Evolutionary conservation across 108 stramenopile species (phyloP).

Genomic region (Epipyxis sp.): DNA sequence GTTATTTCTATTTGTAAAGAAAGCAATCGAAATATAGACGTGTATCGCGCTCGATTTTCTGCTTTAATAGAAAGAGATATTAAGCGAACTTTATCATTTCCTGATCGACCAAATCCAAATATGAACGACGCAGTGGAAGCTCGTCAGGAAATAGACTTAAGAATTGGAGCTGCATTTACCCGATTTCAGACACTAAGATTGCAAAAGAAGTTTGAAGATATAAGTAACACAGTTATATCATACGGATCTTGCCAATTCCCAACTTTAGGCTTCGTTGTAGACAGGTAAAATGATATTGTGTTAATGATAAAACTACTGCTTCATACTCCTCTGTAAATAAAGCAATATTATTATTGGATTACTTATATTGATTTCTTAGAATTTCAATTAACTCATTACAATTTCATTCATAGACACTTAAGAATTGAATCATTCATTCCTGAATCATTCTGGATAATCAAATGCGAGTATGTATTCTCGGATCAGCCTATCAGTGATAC

Average conservation of each 20-base stretch:
- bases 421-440: too few relatives aligned
- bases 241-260: conserved; percentile 98
- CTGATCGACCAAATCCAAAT: conserved; percentile 78
- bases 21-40: conserved; percentile 49
- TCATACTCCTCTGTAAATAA: too few relatives aligned
- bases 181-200: conserved; percentile 88
- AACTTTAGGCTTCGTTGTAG: conserved; percentile 89
- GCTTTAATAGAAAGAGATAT: conserved; percentile 89
- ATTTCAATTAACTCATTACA: too few relatives aligned
- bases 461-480: too few relatives aligned
- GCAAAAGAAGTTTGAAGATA: conserved; percentile 79
- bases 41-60: conserved; percentile 87
- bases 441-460: too few relatives aligned
- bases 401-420: too few relatives aligned
- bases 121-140: conserved; percentile 86
- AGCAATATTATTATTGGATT: too few relatives aligned
- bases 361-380: too few relatives aligned
- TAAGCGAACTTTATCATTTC: conserved; percentile 68
- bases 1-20: conserved; percentile 77
- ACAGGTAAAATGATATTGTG: conserved; percentile 61
- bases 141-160: conserved; percentile 89
- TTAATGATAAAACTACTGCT: conserved; percentile 57
- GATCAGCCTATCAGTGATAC: too few relatives aligned
- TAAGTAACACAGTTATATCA: conserved; percentile 73
- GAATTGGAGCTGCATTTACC: conserved; percentile 90